Conservation (phyloP, 257 asterid genomes). For the Leonotis leonurus region DNA sequence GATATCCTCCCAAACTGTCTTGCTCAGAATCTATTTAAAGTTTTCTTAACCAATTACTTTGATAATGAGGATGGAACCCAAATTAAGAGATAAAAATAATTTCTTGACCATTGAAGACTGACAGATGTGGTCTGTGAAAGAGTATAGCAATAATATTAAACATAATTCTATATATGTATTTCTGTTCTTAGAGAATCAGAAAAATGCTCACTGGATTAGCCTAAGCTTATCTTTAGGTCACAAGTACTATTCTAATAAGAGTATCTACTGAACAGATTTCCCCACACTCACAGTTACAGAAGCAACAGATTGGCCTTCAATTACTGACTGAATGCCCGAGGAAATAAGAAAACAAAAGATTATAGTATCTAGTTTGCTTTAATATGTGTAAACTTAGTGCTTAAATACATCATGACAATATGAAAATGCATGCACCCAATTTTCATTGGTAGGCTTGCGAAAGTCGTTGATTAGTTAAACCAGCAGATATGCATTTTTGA, state of each 20-base stretch:
- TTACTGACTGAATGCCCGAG: neutral
- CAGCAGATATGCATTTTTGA: conserved; percentile 7
- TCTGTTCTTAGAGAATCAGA: neutral
- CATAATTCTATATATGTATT: neutral
- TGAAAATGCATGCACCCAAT: neutral
- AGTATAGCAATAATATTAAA: neutral
- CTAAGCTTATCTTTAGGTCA: neutral
- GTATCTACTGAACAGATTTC: neutral
- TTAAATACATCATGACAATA: neutral
- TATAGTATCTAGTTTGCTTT: neutral
- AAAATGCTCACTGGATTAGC: neutral
- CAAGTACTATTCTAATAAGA: neutral
- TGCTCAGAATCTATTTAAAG: neutral
- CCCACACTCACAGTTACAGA: neutral
- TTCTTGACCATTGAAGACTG: neutral
- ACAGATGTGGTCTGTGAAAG: neutral
- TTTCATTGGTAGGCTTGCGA: neutral
- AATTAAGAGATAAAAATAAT: neutral
- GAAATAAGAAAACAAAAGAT: neutral
- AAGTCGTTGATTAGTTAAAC: neutral
- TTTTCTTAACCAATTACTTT: neutral
- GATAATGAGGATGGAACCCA: neutral
- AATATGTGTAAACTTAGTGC: neutral
- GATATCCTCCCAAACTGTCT: neutral
- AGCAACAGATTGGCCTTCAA: neutral